A percentile compares a stretch with the other conserved stretches of the same genome.
These are phyloP conservation scores for Alternaria alternata DNA, from an alignment of 2,329 filamentous ascomycete species.

Conservation along the genomic window DNA sequence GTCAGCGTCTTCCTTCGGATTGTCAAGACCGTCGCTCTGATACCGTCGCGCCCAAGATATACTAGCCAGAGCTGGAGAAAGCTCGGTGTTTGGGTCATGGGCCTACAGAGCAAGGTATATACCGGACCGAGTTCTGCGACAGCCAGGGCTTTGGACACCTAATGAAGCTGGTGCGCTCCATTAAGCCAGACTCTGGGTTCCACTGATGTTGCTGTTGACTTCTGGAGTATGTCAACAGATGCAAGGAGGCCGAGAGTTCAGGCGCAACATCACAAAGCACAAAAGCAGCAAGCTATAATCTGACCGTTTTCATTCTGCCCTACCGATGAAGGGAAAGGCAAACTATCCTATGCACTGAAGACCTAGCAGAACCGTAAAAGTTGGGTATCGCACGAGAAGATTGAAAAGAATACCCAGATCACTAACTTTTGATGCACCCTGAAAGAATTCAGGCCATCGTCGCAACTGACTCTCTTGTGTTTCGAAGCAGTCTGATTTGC, in stretches of 20 bases:
- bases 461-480: constrained; percentile 1
- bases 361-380: background rate
- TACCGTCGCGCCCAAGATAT: background rate
- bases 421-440: constrained; percentile 11
- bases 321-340: background rate
- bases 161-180: background rate
- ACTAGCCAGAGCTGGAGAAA: background rate
- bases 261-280: background rate
- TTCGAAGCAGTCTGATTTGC: background rate
- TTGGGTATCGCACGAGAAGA: background rate
- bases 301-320: background rate
- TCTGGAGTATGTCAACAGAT: background rate
- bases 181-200: background rate
- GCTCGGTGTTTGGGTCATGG: background rate
- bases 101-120: background rate
- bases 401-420: background rate
- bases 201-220: background rate
- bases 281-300: background rate
- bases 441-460: constrained; percentile 4
- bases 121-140: background rate
- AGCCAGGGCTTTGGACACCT: background rate
- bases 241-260: background rate
- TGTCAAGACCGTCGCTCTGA: background rate
- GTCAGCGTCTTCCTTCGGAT: background rate
- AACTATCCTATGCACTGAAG: background rate